Evolutionary conservation across 441 rosid species (phyloP).

Genomic region (Monsonia emarginata): DNA sequence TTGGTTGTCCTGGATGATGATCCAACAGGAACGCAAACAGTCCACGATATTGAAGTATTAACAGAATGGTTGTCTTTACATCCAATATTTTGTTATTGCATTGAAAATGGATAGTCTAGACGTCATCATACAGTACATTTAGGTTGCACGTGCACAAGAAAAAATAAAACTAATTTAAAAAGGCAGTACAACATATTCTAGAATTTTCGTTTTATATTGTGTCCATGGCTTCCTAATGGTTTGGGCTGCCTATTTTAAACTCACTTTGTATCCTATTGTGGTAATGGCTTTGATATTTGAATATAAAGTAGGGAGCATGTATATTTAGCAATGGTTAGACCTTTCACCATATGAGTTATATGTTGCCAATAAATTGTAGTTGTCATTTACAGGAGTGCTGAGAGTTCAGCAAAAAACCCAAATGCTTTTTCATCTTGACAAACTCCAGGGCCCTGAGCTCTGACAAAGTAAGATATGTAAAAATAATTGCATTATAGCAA

Average conservation of each 20-base stretch:
- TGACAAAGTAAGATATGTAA: constrained; percentile 49
- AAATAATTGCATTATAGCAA: too few species aligned
- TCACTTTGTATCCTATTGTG: too few species aligned
- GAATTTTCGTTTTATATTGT: too few species aligned
- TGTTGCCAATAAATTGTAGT: background rate
- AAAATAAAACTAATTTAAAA: background rate
- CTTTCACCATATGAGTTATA: background rate
- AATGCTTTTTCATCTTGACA: constrained; percentile 86
- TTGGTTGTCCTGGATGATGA: constrained; percentile 95
- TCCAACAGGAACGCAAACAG: constrained; percentile 98
- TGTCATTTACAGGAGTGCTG: constrained; percentile 51
- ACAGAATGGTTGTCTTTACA: constrained; percentile 72
- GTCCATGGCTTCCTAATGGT: too few species aligned
- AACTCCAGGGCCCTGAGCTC: constrained; percentile 87
- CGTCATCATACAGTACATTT: background rate
- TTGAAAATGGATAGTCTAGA: background rate
- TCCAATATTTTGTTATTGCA: constrained; percentile 3
- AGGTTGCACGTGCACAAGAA: background rate
- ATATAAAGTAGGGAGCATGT: too few species aligned
- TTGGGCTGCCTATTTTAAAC: too few species aligned
- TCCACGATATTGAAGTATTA: constrained; percentile 86
- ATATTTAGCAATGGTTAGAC: too few species aligned
- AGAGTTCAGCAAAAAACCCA: constrained; percentile 54
- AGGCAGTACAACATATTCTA: background rate
- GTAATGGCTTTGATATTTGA: too few species aligned